Evolutionary conservation across 1,284 basidiomycete species (phyloP).

Genomic region (Marasmius fiardii): DNA sequence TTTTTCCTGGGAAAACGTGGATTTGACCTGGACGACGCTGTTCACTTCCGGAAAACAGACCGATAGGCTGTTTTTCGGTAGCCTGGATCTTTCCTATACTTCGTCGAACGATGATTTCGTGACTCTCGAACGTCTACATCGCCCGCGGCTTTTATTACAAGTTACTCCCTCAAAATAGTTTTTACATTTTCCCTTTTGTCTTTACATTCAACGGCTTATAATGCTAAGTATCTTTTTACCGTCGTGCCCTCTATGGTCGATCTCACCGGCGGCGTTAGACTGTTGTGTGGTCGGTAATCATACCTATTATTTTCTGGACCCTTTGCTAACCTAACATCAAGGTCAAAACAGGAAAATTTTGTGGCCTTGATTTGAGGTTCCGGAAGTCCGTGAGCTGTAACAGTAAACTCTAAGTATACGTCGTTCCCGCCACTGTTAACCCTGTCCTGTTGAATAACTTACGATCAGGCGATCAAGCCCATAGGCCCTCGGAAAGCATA

Average conservation of each 20-base stretch:
- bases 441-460: neutral
- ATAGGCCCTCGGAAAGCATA: neutral
- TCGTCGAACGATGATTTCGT: neutral
- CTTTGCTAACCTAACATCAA: neutral
- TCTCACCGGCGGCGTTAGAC: constrained; percentile 1
- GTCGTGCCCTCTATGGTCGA: neutral
- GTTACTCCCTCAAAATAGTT: too few relatives aligned
- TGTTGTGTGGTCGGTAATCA: constrained; percentile 4
- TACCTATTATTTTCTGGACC: neutral
- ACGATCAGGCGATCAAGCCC: neutral
- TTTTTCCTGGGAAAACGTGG: neutral
- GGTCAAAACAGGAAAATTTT: neutral
- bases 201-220: neutral
- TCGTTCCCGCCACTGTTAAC: neutral
- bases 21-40: neutral
- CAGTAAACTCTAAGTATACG: neutral
- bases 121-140: neutral
- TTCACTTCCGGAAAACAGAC: neutral
- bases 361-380: neutral
- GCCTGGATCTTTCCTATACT: neutral
- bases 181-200: neutral
- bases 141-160: neutral
- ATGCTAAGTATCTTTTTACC: neutral
- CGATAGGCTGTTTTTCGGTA: neutral
- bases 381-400: neutral